phyloP scores from a whole-genome alignment of 768 basidiomycete species.

The Nidula microcarpa region DNA sequence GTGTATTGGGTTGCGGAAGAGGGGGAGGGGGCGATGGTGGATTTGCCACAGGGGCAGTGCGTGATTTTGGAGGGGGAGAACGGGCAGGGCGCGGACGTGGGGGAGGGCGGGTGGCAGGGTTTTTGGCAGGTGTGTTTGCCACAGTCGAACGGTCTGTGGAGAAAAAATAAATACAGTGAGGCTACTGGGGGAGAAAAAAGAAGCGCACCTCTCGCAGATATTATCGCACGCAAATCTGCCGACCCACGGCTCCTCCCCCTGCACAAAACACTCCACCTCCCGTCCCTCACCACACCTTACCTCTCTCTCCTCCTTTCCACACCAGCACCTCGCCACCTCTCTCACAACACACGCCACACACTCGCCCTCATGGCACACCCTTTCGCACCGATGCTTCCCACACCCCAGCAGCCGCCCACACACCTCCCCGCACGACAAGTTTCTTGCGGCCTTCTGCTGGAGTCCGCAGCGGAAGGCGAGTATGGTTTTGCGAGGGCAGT shows the following conservation, averaged over 20 bases:
- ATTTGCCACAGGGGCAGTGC: constrained; percentile 83
- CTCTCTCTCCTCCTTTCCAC: constrained; percentile 61
- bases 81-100: constrained; percentile 61
- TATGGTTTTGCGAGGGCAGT: constrained; percentile 63
- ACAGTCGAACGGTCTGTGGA: constrained; percentile 67
- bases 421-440: constrained; percentile 39
- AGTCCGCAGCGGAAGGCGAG: constrained; percentile 59
- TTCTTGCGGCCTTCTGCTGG: constrained; percentile 25
- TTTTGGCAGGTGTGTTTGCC: constrained; percentile 70
- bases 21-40: constrained; percentile 37
- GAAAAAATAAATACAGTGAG: constrained; percentile 1
- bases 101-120: constrained; percentile 74
- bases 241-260: constrained; percentile 51
- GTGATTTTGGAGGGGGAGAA: constrained; percentile 63
- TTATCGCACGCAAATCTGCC: constrained; percentile 60
- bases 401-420: constrained; percentile 56
- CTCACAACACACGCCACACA: constrained; percentile 63
- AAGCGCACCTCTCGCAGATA: constrained; percentile 52
- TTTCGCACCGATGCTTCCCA: constrained; percentile 67
- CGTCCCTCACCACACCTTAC: constrained; percentile 68
- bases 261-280: constrained; percentile 33
- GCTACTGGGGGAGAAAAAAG: background rate
- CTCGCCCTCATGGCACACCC: constrained; percentile 71
- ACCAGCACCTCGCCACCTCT: constrained; percentile 70
- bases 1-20: constrained; percentile 20